Percentiles rank a stretch among this genome's conserved stretches.
phyloP scores from a whole-genome alignment of 73 alveolate genomes.

The Paramecium sonneborni region DNA sequence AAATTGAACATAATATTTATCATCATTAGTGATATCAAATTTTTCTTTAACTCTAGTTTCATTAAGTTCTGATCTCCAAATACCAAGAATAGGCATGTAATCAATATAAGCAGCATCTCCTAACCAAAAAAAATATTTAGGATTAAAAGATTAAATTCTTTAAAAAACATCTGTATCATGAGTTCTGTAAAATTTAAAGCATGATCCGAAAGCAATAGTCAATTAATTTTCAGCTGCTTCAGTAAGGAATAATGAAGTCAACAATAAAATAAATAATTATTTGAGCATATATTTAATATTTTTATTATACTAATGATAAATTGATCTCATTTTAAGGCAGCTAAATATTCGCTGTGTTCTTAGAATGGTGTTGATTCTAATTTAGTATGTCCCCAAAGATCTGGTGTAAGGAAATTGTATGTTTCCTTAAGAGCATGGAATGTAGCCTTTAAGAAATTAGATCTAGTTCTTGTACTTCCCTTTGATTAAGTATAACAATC shows the following conservation, averaged over 20 bases:
- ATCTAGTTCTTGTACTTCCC: slow-evolving; percentile 98
- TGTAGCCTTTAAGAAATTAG: slow-evolving; percentile 98
- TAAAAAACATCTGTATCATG: slow-evolving; percentile 6
- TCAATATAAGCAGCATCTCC: slow-evolving; percentile 56
- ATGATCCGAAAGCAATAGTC: slow-evolving; percentile 52
- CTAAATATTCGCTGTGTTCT: slow-evolving; percentile 82
- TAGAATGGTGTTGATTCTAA: slow-evolving; percentile 87
- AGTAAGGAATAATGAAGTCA: neutral
- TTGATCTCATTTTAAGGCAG: slow-evolving; percentile 9
- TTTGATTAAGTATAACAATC: slow-evolving; percentile 97
- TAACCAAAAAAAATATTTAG: slow-evolving; percentile 43
- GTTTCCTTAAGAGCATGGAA: slow-evolving; percentile 97
- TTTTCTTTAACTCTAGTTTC: neutral
- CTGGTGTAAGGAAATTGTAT: slow-evolving; percentile 99
- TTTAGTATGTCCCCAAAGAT: slow-evolving; percentile 93
- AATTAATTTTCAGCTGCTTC: neutral
- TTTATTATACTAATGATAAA: slow-evolving; percentile 53
- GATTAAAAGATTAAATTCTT: neutral
- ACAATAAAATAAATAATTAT: neutral
- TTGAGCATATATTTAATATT: slow-evolving; percentile 12
- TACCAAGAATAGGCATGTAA: slow-evolving; percentile 40
- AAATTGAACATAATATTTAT: slow-evolving; percentile 34
- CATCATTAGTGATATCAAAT: neutral
- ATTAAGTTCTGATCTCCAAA: slow-evolving; percentile 22
- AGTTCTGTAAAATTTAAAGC: neutral